phyloP scores from a whole-genome alignment of 768 basidiomycete genomes.

The Leucosporidium yakuticum region DNA sequence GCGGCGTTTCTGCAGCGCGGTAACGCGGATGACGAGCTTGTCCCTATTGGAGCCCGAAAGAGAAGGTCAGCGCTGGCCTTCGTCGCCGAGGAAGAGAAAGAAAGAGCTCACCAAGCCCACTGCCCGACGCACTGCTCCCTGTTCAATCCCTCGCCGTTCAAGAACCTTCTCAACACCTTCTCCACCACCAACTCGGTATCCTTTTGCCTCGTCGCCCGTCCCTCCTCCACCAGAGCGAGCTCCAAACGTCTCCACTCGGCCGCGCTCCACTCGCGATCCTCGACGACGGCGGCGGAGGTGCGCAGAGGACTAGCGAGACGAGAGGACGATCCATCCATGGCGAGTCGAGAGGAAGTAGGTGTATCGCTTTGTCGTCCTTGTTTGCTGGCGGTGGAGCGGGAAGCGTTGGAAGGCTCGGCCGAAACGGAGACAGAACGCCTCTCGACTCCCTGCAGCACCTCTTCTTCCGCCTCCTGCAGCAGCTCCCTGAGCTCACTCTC shows the following conservation, averaged over 20 bases:
- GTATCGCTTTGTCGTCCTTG: neutral
- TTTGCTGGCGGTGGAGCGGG: neutral
- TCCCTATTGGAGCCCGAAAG: conserved; percentile 46
- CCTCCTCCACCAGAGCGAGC: conserved; percentile 66
- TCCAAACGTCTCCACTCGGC: conserved; percentile 76
- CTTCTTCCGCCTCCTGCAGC: conserved; percentile 29
- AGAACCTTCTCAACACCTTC: conserved; percentile 59
- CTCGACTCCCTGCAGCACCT: conserved; percentile 11
- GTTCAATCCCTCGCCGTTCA: conserved; percentile 40
- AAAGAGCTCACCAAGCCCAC: conserved; percentile 56
- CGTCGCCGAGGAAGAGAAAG: neutral
- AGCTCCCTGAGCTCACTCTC: conserved; percentile 25
- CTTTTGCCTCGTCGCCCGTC: conserved; percentile 39
- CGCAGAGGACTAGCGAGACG: neutral
- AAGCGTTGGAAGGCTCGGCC: neutral
- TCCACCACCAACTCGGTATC: conserved; percentile 38
- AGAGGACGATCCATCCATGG: conserved; percentile 5
- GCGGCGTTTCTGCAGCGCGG: conserved; percentile 57
- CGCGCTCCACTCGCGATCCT: conserved; percentile 55
- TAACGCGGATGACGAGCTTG: conserved; percentile 51
- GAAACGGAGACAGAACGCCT: neutral
- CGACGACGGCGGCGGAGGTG: conserved; percentile 16
- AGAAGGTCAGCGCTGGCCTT: conserved; percentile 2
- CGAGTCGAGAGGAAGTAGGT: too few species aligned
- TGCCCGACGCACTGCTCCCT: conserved; percentile 48